A percentile compares a stretch with the other conserved stretches of the same genome.
Conservation (phyloP, 257 asterid genomes). For the Ehretia macrophylla region DNA sequence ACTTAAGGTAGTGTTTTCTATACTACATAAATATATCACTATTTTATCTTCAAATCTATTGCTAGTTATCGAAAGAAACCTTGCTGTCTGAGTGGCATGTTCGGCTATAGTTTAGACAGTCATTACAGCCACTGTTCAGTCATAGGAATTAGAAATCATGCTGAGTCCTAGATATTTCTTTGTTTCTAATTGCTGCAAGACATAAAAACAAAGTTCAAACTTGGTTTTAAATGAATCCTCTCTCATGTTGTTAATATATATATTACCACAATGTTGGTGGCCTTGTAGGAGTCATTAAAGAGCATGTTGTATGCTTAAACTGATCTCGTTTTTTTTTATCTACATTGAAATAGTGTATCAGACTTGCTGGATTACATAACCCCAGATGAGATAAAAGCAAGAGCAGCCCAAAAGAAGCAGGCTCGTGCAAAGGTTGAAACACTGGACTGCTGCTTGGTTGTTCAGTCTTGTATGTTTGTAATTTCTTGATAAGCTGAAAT, state of each 20-base stretch:
- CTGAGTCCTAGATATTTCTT: no score
- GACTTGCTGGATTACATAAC: constrained; percentile 82
- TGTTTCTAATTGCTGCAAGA: no score
- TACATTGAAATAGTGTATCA: constrained; percentile 49
- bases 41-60: no score
- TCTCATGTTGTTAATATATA: no score
- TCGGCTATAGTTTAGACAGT: no score
- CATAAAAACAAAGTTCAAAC: no score
- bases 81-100: no score
- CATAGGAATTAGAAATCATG: no score
- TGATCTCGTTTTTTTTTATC: not conserved
- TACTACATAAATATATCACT: not conserved
- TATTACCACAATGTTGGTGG: no score
- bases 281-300: not conserved
- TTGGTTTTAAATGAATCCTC: no score
- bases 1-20: constrained; percentile 44
- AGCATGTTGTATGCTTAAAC: not conserved
- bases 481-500: not conserved
- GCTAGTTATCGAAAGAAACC: no score
- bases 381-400: constrained; percentile 66
- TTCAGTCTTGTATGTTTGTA: not conserved
- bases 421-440: constrained; percentile 75
- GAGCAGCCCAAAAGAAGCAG: constrained; percentile 82
- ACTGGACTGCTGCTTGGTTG: not conserved
- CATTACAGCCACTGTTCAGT: no score